Base-by-base conservation (phyloP, 1,284 basidiomycete genomes). In the Puccinia horiana region DNA sequence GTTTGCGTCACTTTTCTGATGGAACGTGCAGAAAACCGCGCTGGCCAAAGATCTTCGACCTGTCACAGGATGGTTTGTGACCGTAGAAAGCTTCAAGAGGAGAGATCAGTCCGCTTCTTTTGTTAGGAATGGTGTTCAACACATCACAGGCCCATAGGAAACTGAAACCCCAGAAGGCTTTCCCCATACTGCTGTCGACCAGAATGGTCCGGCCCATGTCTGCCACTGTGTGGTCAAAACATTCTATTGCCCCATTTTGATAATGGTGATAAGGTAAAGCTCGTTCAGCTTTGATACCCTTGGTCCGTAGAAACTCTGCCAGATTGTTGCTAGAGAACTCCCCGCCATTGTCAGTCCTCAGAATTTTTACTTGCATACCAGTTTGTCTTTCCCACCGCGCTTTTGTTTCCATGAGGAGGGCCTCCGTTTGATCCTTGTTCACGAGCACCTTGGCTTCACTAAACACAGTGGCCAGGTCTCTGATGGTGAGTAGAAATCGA, bases 191-290 rank as follows among this genome's bases (percentile, higher is more conserved):
- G 29, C 74, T 76, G 29, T 76, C 44, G 1, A 37, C 20, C 1
- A 76, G 35, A 12, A 76, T 23, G 1, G 49, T 76, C 2, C 35
- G 29, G 1, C 52, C 54, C 74, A 76, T 76, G 2, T 76, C 54
- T 26, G 23, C 6, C 9, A 76, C n/a, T 1, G 44, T 56, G 4
- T n/a, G 14, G 26, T 75, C 58, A 20, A 52, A 75, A 3, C 73
- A 3, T 42, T 75, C 47, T 32, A 75, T 75, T 4, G 37, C 20
- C 2, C 40, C 73, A 37, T 75, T 75, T 29, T 75, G 73, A 44
- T 54, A 37, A 32, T 75, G 73, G 52, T 56, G 54, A 58, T 75
- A 75, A 35, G 52, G 73, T 3, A 75, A 37, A 37, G 44, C 47
- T 16, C 18, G 40, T 49, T 72, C 26, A 3, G 20, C 26, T 14